Base-by-base conservation (phyloP, 345 rosid genomes). In the Mallotus nudiflorus region DNA sequence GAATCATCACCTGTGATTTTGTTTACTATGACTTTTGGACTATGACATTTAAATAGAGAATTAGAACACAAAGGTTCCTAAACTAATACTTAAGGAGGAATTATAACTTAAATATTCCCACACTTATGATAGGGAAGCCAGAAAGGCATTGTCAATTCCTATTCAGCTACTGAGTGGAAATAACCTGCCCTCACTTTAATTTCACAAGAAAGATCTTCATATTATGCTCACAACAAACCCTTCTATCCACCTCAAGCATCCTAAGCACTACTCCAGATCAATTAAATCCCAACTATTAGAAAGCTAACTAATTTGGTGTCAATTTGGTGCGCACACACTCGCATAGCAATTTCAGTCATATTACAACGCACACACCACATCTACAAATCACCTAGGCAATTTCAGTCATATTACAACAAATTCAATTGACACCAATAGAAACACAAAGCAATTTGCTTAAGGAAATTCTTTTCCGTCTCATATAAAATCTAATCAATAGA, bases 371-470 rank as follows among this genome's bases (percentile, higher is more conserved):
- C 10, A 35, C n/a, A 60, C 37, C 27, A 20, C 3, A 60, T 6
- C n/a, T n/a, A 37, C 10, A 35, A n/a, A 60, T 60, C 27, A 20
- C 3, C 35, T 6, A 19, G 2, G 16, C 27, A 60, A 60, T n/a
- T 61, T 15, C 49, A 4, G 65, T 10, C 28, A 39, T 61, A 37
- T 39, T 22, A 20, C 29, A 37, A 2, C 27, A 39, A 14, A 25
- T 64, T 27, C 67, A 64, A 48, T 19, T 64, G 8, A 44, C 14
- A 45, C 20, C 14, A 15, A 14, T 28, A 49, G 19, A 64, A 16
- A 25, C 46, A 24, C 53, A 40, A 64, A 28, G 53, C 68, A 28
- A 64, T 64, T 64, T 46, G 27, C 29, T 29, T 22, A 20, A 20
- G 22, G 31, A 20, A 40, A 14, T 35, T 61, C 25, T 19, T 35